Evolutionary conservation across 2,329 filamentous ascomycete species (phyloP), one percentile per base, ranked within the genome.

Genomic region (Colletotrichum falcatum): DNA sequence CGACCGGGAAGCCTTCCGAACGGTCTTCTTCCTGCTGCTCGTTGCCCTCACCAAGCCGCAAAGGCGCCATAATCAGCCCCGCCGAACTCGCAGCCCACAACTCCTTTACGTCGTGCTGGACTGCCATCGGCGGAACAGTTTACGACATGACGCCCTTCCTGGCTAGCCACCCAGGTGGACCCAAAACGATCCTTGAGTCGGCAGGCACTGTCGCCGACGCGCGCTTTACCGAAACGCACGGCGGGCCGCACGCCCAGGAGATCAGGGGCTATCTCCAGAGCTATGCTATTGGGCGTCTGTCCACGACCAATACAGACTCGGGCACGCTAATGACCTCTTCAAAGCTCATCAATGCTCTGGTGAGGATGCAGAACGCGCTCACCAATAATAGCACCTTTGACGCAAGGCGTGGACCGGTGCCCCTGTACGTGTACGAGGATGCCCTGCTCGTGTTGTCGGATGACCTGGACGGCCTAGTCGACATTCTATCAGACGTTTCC

Each of bases 61-160:
- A 55, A 49, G 8, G 3, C 33, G 18, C 28, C 7, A 33, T 62
- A 14, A 62, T 70, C 28, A 67, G 35, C 20, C 58, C 16, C 8
- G 66, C 58, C n/a, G 12, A 26, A 1, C 67, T 70, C 14, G 67
- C 67, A 58, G 51, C 64, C 33, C 67, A 70, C 51, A 70, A 70
- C 28, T 70, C 67, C 23, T 44, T 67, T 6, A 26, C 18, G 23
- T 70, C 67, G n/a, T 67, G 67, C 35, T 99, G 96, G 96, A 97
- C 92, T 67, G 93, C 90, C 1, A 91, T 97, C 71, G 92, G 93
- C 72, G 95, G 95, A 1, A 93, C 92, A 76, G 95, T 98, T 33
- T 99, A 98, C 83, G 98, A 98, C 77, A 91, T 99, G 69, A 92
- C 91, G 0, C 93, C 95, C 0, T 99, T 98, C 78, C 79, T 94